Evolutionary conservation across 306 rosid species (phyloP).

Genomic region (Echinosophora koreensis): DNA sequence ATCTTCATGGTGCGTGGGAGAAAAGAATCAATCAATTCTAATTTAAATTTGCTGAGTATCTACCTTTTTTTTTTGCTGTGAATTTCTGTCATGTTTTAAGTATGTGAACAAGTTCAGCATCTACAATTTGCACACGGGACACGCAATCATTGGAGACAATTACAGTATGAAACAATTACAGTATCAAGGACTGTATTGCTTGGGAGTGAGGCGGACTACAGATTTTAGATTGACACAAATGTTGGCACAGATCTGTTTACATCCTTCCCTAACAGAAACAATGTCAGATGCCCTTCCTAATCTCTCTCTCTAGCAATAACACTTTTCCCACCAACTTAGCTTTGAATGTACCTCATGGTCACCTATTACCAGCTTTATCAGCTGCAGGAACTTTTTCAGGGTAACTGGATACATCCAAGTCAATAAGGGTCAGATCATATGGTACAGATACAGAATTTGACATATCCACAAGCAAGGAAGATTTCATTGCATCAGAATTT

Average conservation of each 20-base stretch:
- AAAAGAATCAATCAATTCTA: constrained; percentile 46
- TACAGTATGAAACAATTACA: constrained; percentile 40
- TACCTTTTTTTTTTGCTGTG: neutral
- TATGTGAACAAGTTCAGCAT: constrained; percentile 56
- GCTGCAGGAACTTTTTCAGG: constrained; percentile 84
- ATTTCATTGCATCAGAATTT: constrained; percentile 58
- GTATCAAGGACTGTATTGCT: constrained; percentile 36
- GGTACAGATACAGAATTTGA: constrained; percentile 62
- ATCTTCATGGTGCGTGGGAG: constrained; percentile 27
- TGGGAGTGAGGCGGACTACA: constrained; percentile 38
- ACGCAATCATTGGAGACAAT: constrained; percentile 55
- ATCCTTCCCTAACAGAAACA: constrained; percentile 43
- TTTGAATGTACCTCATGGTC: constrained; percentile 43
- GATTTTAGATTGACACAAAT: constrained; percentile 42
- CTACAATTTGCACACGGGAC: constrained; percentile 68
- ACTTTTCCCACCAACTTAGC: constrained; percentile 47
- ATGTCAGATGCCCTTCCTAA: constrained; percentile 39
- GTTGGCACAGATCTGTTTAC: constrained; percentile 46
- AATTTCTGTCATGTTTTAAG: constrained; percentile 43
- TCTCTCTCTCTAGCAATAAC: constrained; percentile 30
- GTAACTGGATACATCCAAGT: constrained; percentile 81
- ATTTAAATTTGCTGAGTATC: constrained; percentile 42
- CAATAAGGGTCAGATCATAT: constrained; percentile 84
- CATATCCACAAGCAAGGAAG: constrained; percentile 87
- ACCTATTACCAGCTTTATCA: constrained; percentile 59